Percentiles rank a stretch among this genome's conserved stretches.
phyloP scores from a whole-genome alignment of 805 yeast genomes.

The Ogataea nitratoaversa region DNA sequence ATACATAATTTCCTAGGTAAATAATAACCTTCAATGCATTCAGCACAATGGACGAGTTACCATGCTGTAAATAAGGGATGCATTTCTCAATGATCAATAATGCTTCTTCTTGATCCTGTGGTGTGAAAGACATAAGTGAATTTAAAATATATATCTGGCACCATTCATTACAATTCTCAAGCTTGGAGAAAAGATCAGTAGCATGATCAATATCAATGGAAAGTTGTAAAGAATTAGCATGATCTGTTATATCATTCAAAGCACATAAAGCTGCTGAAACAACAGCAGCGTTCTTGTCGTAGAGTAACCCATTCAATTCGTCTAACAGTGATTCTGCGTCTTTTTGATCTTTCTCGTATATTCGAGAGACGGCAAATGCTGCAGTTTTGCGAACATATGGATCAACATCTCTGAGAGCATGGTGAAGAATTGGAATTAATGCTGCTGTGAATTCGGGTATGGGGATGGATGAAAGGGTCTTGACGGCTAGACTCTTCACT shows the following conservation, averaged over 20 bases:
- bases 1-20: slow-evolving; percentile 69
- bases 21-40: slow-evolving; percentile 70
- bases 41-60: slow-evolving; percentile 74
- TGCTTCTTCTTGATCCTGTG: slow-evolving; percentile 66
- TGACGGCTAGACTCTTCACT: slow-evolving; percentile 56
- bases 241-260: slow-evolving; percentile 59
- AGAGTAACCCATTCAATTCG: slow-evolving; percentile 47
- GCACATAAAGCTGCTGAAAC: slow-evolving; percentile 72
- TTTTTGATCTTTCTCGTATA: slow-evolving; percentile 53
- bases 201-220: slow-evolving; percentile 50
- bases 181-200: slow-evolving; percentile 34
- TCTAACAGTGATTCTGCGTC: slow-evolving; percentile 41
- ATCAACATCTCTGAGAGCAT: slow-evolving; percentile 41
- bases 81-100: slow-evolving; percentile 56
- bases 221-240: slow-evolving; percentile 44
- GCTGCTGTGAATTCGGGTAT: slow-evolving; percentile 46
- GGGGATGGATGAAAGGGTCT: slow-evolving; percentile 59
- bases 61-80: slow-evolving; percentile 72
- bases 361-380: slow-evolving; percentile 61
- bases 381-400: slow-evolving; percentile 66
- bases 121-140: slow-evolving; percentile 64
- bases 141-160: slow-evolving; percentile 63
- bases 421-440: slow-evolving; percentile 36
- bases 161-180: slow-evolving; percentile 62
- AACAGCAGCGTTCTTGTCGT: slow-evolving; percentile 55